Base-by-base conservation (phyloP, 768 basidiomycete genomes). In the Obba rivulosa region DNA sequence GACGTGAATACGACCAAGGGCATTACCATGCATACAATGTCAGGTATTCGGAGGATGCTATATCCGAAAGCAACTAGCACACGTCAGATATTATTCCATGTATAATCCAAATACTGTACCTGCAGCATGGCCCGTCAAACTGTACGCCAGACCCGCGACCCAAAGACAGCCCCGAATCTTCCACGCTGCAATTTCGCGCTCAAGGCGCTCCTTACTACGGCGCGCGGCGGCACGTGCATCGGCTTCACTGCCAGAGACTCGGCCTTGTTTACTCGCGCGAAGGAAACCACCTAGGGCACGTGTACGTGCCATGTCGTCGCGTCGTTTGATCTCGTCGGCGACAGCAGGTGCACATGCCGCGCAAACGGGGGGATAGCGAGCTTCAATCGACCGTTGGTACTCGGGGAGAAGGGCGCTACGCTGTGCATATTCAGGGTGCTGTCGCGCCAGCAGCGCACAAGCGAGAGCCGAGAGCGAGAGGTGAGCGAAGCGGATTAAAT, bases 291-390 rank as follows among this genome's bases (percentile, higher is more conserved):
- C 84, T 8, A 95, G 72, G 18, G 89, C 92, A 54, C 75, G 79
- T 18, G 77, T 80, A 31, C 81, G 83, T 14, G 91, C 92, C 81
- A 90, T 88, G 46, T 84, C 76, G 53, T 95, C 85, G 56, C 86
- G 86, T 55, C 75, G 76, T 41, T 73, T 71, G 41, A 97, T 83
- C 57, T 87, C 85, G 28, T 87, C 87, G 58, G 94, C 87, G 0
- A 95, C 91, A 1, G 76, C 76, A 0, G 89, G 86, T 21, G 78
- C 71, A 59, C 93, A 97, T 3, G 70, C 65, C 0, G 73, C 69
- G 64, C 93, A 97, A 25, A 95, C 84, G 2, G 87, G 90, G 8
- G 94, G 93, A 62, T 96, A 96, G 8, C 93, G 87, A 11, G 67
- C 52, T 55, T 93, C 79, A 17, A 97, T 71, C 1, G 85, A 87